phyloP scores from a whole-genome alignment of 2,329 filamentous ascomycete species.

The Ophiocordyceps robertsii region DNA sequence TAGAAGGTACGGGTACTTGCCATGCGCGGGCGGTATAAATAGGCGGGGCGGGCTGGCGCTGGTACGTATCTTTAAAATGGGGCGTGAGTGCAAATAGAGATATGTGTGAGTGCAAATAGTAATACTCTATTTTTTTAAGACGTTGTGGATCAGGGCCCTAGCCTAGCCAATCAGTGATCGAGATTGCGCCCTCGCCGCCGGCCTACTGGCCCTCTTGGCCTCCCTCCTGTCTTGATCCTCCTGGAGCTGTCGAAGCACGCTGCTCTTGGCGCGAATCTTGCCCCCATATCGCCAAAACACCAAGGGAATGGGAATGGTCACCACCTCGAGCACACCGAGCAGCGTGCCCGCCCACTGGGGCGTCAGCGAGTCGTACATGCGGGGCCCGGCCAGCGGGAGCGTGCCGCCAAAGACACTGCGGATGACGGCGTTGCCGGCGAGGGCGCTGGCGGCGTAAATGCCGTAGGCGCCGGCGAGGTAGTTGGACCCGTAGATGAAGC shows the following conservation, averaged over 20 bases:
- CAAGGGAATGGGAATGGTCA: slow-evolving; percentile 66
- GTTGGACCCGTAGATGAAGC: slow-evolving; percentile 73
- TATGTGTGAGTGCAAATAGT: no score
- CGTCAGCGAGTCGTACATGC: slow-evolving; percentile 56
- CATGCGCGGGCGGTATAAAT: no score
- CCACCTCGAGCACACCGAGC: slow-evolving; percentile 58
- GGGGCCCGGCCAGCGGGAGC: slow-evolving; percentile 59
- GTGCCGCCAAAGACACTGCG: slow-evolving; percentile 63
- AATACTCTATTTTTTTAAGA: no score
- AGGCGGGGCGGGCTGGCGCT: no score
- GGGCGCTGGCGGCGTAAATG: slow-evolving; percentile 68
- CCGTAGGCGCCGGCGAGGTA: slow-evolving; percentile 70
- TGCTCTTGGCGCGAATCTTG: slow-evolving; percentile 37
- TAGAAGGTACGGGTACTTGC: no score
- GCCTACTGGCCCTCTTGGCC: slow-evolving; percentile 16
- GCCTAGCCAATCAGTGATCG: no score
- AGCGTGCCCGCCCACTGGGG: slow-evolving; percentile 71
- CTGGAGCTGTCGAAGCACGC: slow-evolving; percentile 28
- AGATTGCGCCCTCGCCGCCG: slow-evolving; percentile 3
- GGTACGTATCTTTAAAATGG: no score
- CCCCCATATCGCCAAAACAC: slow-evolving; percentile 57
- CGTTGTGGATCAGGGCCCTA: no score
- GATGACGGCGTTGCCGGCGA: slow-evolving; percentile 68
- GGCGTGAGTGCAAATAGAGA: no score
- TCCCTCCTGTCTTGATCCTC: slow-evolving; percentile 28